A percentile compares a stretch with the other conserved stretches of the same genome.
Conservation (phyloP, 306 rosid genomes). For the Castanea crenata region DNA sequence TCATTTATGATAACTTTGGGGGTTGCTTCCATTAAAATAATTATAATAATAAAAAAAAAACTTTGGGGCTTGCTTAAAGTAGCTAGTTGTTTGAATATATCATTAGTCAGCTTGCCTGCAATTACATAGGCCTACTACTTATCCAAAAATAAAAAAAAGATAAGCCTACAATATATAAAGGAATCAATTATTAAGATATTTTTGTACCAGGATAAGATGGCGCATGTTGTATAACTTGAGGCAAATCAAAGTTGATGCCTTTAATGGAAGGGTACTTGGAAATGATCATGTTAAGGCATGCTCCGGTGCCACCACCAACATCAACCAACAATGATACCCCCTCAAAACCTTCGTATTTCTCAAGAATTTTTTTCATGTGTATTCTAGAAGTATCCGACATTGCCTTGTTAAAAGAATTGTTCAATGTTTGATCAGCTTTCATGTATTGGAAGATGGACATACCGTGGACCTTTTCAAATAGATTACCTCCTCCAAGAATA, state of each 20-base stretch:
- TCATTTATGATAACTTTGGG: too few relatives aligned
- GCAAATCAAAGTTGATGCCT: conserved; percentile 40
- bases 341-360: conserved; percentile 29
- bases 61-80: too few relatives aligned
- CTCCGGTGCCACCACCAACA: conserved; percentile 41
- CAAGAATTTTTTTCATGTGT: conserved; percentile 21
- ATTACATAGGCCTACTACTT: too few relatives aligned
- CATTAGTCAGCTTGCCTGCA: too few relatives aligned
- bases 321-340: conserved; percentile 34
- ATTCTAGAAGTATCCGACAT: conserved; percentile 6
- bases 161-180: too few relatives aligned
- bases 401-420: conserved; percentile 21
- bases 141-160: too few relatives aligned
- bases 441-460: conserved; percentile 15
- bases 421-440: background rate
- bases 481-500: conserved; percentile 18
- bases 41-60: too few relatives aligned
- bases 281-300: conserved; percentile 24
- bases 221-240: conserved; percentile 36
- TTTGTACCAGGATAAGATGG: conserved; percentile 18
- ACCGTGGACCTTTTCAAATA: conserved; percentile 32
- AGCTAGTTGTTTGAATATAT: too few relatives aligned
- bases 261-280: conserved; percentile 32
- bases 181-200: background rate
- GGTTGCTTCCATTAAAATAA: too few relatives aligned